Conservation (phyloP, 345 rosid genomes). For the Linum usitatissimum region DNA sequence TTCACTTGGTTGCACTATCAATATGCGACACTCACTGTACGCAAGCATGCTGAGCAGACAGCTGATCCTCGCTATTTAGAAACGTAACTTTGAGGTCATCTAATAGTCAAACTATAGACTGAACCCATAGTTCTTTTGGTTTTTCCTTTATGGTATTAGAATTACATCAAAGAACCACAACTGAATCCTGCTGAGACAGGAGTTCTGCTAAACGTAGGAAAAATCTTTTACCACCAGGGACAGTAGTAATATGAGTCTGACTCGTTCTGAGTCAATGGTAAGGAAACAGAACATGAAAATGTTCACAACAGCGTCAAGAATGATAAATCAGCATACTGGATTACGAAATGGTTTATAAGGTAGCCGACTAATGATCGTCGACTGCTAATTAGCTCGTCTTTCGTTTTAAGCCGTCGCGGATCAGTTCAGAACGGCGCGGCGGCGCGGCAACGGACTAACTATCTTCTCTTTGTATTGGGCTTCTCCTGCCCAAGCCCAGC, state of each 20-base stretch:
- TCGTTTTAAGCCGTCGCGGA: no score
- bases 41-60: not conserved
- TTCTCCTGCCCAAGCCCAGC: no score
- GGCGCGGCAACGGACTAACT: no score
- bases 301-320: not conserved
- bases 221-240: not conserved
- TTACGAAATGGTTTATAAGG: not conserved
- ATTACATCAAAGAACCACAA: not conserved
- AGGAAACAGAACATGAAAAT: no score
- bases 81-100: not conserved
- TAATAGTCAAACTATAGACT: not conserved
- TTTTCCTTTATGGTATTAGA: not conserved
- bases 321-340: not conserved
- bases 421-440: no score
- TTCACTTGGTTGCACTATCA: not conserved
- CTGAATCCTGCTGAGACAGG: not conserved
- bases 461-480: no score
- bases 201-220: not conserved
- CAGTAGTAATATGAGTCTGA: not conserved
- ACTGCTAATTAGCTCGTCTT: no score
- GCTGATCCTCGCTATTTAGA: no score
- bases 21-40: not conserved
- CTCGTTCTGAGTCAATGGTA: not conserved
- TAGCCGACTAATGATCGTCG: not conserved
- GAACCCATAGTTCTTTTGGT: not conserved